Percentiles rank a stretch among this genome's conserved stretches.
Conservation (phyloP, 2,329 filamentous ascomycete genomes). For the Conoideocrella luteorostrata region DNA sequence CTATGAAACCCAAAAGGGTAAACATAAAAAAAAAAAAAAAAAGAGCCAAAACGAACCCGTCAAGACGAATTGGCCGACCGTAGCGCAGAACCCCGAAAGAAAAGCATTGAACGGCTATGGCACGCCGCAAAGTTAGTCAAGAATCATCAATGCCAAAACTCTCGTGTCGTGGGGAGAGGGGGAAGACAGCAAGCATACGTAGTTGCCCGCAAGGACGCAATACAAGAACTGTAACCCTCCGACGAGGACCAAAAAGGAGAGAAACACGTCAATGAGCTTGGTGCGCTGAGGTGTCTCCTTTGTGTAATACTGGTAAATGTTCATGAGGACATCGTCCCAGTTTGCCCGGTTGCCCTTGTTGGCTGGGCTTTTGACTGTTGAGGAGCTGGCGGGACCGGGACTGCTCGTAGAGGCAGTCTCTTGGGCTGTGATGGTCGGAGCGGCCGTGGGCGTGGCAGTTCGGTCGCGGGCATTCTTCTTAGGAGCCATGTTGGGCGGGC, state of each 20-base stretch:
- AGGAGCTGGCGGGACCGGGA: neutral
- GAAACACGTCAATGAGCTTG: constrained; percentile 86
- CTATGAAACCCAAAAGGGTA: no score
- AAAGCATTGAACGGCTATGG: constrained; percentile 95
- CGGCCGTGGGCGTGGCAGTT: constrained; percentile 11
- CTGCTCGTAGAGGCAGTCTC: no score
- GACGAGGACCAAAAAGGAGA: constrained; percentile 78
- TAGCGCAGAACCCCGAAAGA: constrained; percentile 87
- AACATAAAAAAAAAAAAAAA: neutral
- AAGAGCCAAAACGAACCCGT: constrained; percentile 56
- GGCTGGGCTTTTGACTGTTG: constrained; percentile 8
- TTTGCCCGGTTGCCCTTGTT: constrained; percentile 25
- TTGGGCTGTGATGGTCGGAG: constrained; percentile 3
- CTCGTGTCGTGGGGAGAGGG: no score
- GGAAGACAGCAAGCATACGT: constrained; percentile 53
- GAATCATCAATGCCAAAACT: neutral
- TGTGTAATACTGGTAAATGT: constrained; percentile 73
- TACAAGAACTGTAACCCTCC: constrained; percentile 92
- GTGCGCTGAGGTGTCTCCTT: constrained; percentile 80
- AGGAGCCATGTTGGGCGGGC: constrained; percentile 37
- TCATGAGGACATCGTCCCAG: constrained; percentile 56
- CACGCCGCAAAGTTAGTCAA: constrained; percentile 12
- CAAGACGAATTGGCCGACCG: constrained; percentile 95
- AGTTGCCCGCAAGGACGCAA: constrained; percentile 87
- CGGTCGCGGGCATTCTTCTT: constrained; percentile 38